These are phyloP conservation scores for Cordyceps tenuipes DNA, from an alignment of 2,329 filamentous ascomycete species.

Conservation along the genomic window DNA sequence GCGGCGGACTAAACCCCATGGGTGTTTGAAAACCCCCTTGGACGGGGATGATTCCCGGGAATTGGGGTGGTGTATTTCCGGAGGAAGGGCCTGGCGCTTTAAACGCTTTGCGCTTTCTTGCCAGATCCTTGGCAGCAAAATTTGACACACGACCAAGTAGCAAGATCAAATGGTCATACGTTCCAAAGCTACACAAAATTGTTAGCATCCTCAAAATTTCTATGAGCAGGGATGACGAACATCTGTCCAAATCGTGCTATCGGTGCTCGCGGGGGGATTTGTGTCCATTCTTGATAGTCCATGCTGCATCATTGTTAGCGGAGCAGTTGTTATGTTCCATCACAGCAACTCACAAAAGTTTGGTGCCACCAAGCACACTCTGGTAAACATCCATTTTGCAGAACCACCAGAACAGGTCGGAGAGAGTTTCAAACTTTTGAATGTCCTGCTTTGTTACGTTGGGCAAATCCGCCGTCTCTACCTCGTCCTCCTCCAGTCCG, in stretches of 20 bases:
- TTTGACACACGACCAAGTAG: constrained; percentile 71
- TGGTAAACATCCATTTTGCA: constrained; percentile 91
- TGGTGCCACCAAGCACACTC: constrained; percentile 78
- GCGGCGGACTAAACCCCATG: constrained; percentile 46
- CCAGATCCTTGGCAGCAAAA: constrained; percentile 69
- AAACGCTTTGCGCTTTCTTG: constrained; percentile 62
- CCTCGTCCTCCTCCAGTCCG: constrained; percentile 25
- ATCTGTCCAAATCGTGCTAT: constrained; percentile 68
- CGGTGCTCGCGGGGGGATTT: constrained; percentile 77
- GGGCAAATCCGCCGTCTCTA: constrained; percentile 17
- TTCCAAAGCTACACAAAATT: constrained; percentile 58
- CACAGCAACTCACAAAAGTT: constrained; percentile 60
- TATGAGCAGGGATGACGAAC: constrained; percentile 33
- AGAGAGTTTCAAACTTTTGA: constrained; percentile 69
- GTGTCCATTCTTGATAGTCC: constrained; percentile 72
- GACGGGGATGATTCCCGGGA: constrained; percentile 48
- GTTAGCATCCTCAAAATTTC: not conserved
- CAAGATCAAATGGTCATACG: constrained; percentile 79
- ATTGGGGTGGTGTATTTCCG: constrained; percentile 30
- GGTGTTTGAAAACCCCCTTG: constrained; percentile 42
- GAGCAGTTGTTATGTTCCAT: not conserved
- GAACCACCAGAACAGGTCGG: constrained; percentile 94
- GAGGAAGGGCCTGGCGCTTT: constrained; percentile 20
- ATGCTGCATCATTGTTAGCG: constrained; percentile 43
- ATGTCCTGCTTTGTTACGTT: constrained; percentile 53